Percentiles rank a stretch among this genome's conserved stretches.
phyloP scores from a whole-genome alignment of 495 filamentous ascomycete genomes.

The Echria macrotheca region DNA sequence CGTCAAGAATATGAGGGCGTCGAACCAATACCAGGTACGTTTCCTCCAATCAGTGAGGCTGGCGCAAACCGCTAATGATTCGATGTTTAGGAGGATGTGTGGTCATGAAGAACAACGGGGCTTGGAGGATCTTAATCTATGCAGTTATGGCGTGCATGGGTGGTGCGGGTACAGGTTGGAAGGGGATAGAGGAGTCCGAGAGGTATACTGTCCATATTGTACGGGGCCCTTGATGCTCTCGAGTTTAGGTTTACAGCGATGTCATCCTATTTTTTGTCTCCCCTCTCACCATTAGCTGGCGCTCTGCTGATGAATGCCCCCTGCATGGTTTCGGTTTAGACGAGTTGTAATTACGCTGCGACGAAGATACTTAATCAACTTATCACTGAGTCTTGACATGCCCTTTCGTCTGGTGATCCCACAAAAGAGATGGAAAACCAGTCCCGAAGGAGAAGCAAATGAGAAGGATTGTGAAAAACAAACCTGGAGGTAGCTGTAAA shows the following conservation, averaged over 20 bases:
- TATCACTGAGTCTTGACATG: background rate
- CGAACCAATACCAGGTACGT: constrained; percentile 88
- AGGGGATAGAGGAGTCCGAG: constrained; percentile 15
- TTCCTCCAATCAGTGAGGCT: background rate
- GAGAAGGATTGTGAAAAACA: no score
- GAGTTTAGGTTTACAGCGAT: background rate
- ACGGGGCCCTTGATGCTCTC: constrained; percentile 9
- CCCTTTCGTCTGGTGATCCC: no score
- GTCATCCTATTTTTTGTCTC: background rate
- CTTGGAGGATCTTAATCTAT: constrained; percentile 13
- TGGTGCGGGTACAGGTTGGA: constrained; percentile 1
- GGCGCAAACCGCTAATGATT: constrained; percentile 16
- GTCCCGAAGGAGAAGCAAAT: no score
- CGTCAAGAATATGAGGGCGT: constrained; percentile 88
- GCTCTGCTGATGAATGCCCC: no score
- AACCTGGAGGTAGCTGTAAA: no score
- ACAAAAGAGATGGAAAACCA: background rate
- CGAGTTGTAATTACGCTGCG: no score
- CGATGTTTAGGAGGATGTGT: constrained; percentile 67
- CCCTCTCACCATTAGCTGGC: background rate
- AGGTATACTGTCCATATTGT: constrained; percentile 13
- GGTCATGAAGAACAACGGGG: constrained; percentile 54
- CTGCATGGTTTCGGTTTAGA: no score
- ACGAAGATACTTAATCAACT: no score
- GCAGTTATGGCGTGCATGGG: constrained; percentile 2